Base-by-base conservation (phyloP, 2,329 filamentous ascomycete species). In the Paecilomyces fulvus region DNA sequence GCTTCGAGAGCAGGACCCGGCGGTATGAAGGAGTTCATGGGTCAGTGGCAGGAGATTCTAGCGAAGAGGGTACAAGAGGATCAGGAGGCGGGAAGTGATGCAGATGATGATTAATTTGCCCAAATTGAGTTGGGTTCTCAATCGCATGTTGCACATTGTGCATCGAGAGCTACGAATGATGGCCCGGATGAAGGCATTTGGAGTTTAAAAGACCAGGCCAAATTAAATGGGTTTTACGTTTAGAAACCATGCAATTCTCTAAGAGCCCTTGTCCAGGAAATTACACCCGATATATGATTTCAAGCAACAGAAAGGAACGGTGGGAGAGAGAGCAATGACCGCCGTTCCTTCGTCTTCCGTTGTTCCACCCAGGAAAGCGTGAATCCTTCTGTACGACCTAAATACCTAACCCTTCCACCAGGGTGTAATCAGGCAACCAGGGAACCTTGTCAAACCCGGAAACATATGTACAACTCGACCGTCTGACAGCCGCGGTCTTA, bases 21-120 rank as follows among this genome's bases (percentile, higher is more conserved):
- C 2, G 88, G 87, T 0, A 80, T 97, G 76, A 81, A 86, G 59
- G 91, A 95, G 73, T 92, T 94, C 74, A 84, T 88, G 59, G 80
- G 81, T 62, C 82, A 86, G 67, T 92, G 89, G 89, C 85, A 84
- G 67, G 80, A 86, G 46, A 79, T 82, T 56, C 63, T 80, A 56
- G 71, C 74, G 46, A 70, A 71, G 56, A 71, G 74, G 61, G 66
- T 72, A 59, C 67, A 70, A 54, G 71, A 73, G 25, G 74, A 76
- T 59, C 64, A 65, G 25, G 70, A 65, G 3, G 64, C 61, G 8
- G 64, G 66, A 51, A 73, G 68, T 58, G 72, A 76, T 53, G 67
- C 70, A 31, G 70, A 69, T 49, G 52, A 48, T 14, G 60, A 59
- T 43, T 43, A 5, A 20, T 17, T 14, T 31, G 14, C 37, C 3